Evolutionary conservation across 805 yeast species (phyloP).

Genomic region (Saccharomycopsis oosterbeekiorum): DNA sequence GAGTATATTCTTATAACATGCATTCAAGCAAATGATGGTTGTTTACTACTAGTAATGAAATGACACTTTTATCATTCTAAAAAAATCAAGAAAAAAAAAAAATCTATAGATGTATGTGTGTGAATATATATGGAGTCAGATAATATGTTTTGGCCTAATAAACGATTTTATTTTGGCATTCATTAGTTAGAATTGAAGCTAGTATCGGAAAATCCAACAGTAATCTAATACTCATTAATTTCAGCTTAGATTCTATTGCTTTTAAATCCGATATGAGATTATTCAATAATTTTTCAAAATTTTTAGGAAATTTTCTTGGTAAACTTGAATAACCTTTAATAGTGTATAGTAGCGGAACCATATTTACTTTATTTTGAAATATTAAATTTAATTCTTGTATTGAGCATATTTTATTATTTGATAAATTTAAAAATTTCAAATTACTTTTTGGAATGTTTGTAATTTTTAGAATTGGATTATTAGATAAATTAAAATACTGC

Average conservation of each 20-base stretch:
- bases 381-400: neutral
- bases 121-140: neutral
- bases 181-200: neutral
- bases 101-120: neutral
- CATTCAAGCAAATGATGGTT: neutral
- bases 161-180: neutral
- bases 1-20: neutral
- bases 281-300: neutral
- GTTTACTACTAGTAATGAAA: too few species aligned
- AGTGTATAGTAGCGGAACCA: neutral
- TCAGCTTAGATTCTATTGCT: neutral
- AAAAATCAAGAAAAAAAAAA: neutral
- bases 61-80: neutral
- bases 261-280: neutral
- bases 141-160: neutral
- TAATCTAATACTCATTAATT: neutral
- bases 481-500: slow-evolving; percentile 4
- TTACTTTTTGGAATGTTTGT: neutral
- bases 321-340: neutral
- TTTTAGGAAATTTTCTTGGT: neutral
- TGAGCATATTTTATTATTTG: slow-evolving; percentile 4
- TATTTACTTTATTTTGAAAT: neutral
- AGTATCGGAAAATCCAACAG: neutral
- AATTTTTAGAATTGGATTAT: slow-evolving; percentile 4
- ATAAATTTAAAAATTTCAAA: slow-evolving; percentile 5